Evolutionary conservation across 83 land plant genomes (phyloP), one percentile per base, ranked within the genome.

Genomic region (Picea engelmannii): DNA sequence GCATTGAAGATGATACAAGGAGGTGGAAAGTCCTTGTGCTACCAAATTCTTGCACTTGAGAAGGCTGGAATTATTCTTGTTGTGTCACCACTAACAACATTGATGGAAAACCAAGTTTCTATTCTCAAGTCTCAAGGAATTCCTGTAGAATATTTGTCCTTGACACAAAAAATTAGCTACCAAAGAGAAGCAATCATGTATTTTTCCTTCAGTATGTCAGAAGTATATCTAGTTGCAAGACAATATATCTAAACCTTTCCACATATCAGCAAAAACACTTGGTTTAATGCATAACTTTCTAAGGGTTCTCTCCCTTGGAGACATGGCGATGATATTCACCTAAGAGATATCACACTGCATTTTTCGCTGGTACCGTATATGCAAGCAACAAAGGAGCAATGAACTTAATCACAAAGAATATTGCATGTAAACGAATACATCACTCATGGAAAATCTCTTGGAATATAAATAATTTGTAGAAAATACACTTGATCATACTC

Each of bases 11-110:
- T 96, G 97, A 97, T 97, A 66, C 94, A 97, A 70, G 99, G 99
- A 38, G 99, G 93, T 44, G 99, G 99, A 49, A 96, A 96, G 80
- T 96, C 99, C 10, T 81, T 96, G 82, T 96, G 99, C 82, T 96
- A 92, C 83, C 93, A 94, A 81, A 91, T 96, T 66, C 99, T 95
- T 58, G 94, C 97, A 18, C 71, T 96, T 61, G 93, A 89, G 21
- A 90, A 87, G 80, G 38, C 82, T 4, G 97, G 99, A 23, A 83
- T 96, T 82, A 95, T 91, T 84, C 95, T 96, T 69, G 97, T 96
- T 35, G 92, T 96, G 42, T 91, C 90, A 75, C 99, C 99, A 63
- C 88, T 96, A 70, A 96, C 93, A 86, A 95, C 42, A 42, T 35
- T 76, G 31, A 78, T 92, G 98, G 98, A 94, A 87, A 92, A 94